Percentiles rank a stretch among this genome's conserved stretches.
Conservation (phyloP, 805 yeast species). For the Candida orba region DNA sequence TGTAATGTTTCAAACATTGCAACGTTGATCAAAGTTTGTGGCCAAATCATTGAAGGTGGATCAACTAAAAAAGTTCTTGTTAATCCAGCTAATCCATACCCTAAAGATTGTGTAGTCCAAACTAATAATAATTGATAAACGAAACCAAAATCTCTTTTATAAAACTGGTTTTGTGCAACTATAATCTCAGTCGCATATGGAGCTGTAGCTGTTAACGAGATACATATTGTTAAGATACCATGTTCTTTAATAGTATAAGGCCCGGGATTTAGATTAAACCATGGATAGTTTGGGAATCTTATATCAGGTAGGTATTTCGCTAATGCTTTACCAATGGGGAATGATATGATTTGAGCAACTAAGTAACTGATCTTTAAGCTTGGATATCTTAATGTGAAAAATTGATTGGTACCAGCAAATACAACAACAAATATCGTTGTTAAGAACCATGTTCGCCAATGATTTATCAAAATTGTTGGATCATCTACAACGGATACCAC, state of each 20-base stretch:
- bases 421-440: conserved; percentile 43
- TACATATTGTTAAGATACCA: conserved; percentile 41
- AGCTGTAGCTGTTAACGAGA: conserved; percentile 33
- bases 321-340: conserved; percentile 49
- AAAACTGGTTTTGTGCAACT: conserved; percentile 41
- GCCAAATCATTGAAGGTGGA: conserved; percentile 60
- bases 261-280: conserved; percentile 42
- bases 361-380: conserved; percentile 40
- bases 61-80: conserved; percentile 50
- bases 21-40: conserved; percentile 49
- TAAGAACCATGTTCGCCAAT: conserved; percentile 48
- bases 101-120: conserved; percentile 54
- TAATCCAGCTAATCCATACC: conserved; percentile 61
- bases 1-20: conserved; percentile 50
- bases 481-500: conserved; percentile 49
- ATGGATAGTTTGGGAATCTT: conserved; percentile 24
- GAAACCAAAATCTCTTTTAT: conserved; percentile 34
- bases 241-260: conserved; percentile 48
- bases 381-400: conserved; percentile 49
- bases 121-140: conserved; percentile 45
- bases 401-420: conserved; percentile 51
- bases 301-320: conserved; percentile 33
- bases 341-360: conserved; percentile 55
- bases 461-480: conserved; percentile 39
- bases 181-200: conserved; percentile 54